These are phyloP conservation scores for Pythium plurisporium DNA, from an alignment of 352 stramenopile species.

Conservation along the genomic window DNA sequence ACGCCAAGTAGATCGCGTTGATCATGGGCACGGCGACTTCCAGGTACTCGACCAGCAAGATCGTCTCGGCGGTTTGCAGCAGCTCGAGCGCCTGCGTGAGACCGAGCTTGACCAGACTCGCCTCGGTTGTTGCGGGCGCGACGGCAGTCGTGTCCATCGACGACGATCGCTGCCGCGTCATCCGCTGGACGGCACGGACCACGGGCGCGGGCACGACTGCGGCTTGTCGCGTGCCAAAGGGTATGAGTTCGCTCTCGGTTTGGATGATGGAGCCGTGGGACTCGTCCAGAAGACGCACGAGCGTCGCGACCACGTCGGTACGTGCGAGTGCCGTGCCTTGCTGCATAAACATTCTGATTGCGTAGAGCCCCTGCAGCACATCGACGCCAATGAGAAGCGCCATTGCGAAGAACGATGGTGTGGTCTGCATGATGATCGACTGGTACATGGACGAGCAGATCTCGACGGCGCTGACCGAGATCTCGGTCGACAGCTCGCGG, in stretches of 20 bases:
- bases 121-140: too few species aligned
- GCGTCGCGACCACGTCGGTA: not conserved
- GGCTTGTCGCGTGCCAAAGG: not conserved
- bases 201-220: not conserved
- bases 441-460: conserved; percentile 17
- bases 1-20: not conserved
- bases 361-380: not conserved
- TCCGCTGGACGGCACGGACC: not conserved
- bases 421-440: conserved; percentile 5
- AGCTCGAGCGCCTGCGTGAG: conserved; percentile 3
- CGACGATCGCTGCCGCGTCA: not conserved
- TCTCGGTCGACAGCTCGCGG: not conserved
- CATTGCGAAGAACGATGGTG: not conserved
- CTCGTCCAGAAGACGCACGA: not conserved
- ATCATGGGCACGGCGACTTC: conserved; percentile 9
- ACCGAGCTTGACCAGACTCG: not conserved
- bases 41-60: conserved; percentile 18
- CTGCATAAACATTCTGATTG: not conserved
- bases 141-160: too few species aligned
- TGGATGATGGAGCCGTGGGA: not conserved
- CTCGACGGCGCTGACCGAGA: conserved; percentile 6
- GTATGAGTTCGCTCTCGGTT: not conserved
- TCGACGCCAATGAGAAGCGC: conserved; percentile 11
- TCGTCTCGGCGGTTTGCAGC: conserved; percentile 1
- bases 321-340: not conserved